Conservation (phyloP, 1,284 basidiomycete genomes). For the Leccinum solheimii region DNA sequence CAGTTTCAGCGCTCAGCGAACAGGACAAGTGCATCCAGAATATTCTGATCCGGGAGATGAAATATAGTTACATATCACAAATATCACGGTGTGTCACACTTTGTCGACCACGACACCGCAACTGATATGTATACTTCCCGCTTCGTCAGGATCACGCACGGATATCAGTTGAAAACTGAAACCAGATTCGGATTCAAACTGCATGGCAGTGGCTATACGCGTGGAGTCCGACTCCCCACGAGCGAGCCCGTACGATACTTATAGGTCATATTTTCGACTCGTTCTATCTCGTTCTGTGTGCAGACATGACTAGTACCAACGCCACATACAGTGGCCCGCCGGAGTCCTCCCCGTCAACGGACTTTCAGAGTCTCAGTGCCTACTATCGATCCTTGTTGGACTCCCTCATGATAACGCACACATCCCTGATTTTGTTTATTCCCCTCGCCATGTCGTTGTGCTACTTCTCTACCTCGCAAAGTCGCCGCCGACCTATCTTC, state of each 20-base stretch:
- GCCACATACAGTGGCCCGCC: constrained; percentile 5
- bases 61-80: background rate
- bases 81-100: background rate
- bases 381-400: constrained; percentile 1
- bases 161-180: background rate
- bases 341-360: background rate
- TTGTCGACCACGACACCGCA: background rate
- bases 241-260: background rate
- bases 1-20: background rate
- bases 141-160: background rate
- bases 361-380: background rate
- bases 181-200: background rate
- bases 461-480: constrained; percentile 24
- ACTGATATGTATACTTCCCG: background rate
- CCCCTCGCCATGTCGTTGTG: constrained; percentile 27
- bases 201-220: background rate
- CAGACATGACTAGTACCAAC: constrained; percentile 3
- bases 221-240: background rate
- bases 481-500: constrained; percentile 23
- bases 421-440: constrained; percentile 24
- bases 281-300: background rate
- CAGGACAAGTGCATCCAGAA: background rate
- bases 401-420: constrained; percentile 24
- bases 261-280: background rate
- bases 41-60: background rate